Conservation (phyloP, 768 basidiomycete species). For the Glaciozyma martinii region DNA sequence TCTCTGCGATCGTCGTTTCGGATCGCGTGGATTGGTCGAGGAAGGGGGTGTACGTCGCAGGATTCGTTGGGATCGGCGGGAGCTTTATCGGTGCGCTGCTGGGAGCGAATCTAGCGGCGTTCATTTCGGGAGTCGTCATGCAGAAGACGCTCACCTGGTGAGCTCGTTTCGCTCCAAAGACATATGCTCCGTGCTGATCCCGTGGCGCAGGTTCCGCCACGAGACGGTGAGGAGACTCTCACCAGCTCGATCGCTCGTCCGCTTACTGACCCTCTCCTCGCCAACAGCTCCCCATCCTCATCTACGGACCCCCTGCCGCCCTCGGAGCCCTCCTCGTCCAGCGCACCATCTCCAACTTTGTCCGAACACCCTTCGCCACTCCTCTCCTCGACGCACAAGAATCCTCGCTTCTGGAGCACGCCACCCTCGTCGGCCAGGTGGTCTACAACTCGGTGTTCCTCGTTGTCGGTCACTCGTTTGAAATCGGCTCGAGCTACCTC, state of each 20-base stretch:
- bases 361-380: constrained; percentile 36
- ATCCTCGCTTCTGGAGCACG: constrained; percentile 51
- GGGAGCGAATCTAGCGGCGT: constrained; percentile 61
- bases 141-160: constrained; percentile 67
- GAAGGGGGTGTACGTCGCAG: constrained; percentile 39
- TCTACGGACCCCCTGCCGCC: constrained; percentile 68
- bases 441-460: constrained; percentile 55
- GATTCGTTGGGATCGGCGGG: constrained; percentile 47
- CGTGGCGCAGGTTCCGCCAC: constrained; percentile 51
- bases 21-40: constrained; percentile 28
- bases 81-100: constrained; percentile 54
- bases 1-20: constrained; percentile 23
- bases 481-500: constrained; percentile 66
- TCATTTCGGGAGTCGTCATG: constrained; percentile 55
- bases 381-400: constrained; percentile 42
- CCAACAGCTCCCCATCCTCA: constrained; percentile 46
- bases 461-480: constrained; percentile 51
- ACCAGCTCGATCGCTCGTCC: no score
- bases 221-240: constrained; percentile 44
- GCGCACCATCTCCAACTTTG: constrained; percentile 44
- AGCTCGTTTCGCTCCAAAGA: constrained; percentile 4
- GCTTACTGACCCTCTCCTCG: no score
- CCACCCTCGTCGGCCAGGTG: constrained; percentile 51
- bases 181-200: not conserved
- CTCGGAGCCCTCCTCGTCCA: constrained; percentile 54